Percentiles rank a stretch among this genome's conserved stretches.
phyloP scores from a whole-genome alignment of 2,329 filamentous ascomycete species.

The Myotisia sp. region DNA sequence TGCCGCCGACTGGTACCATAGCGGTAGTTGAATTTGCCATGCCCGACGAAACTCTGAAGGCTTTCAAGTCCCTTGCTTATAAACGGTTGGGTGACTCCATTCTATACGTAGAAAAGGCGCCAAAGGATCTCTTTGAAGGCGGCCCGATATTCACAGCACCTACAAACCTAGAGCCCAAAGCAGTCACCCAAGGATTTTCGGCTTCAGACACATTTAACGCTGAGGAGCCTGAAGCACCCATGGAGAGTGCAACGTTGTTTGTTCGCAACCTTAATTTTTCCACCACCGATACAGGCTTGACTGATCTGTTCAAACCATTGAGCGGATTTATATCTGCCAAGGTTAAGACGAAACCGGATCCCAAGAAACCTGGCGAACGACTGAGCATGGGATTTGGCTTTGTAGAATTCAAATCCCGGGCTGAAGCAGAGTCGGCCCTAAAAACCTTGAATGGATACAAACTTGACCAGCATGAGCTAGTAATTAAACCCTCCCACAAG shows the following conservation, averaged over 20 bases:
- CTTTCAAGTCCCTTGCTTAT: conserved; percentile 76
- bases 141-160: conserved; percentile 22
- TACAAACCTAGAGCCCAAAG: conserved; percentile 18
- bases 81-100: conserved; percentile 81
- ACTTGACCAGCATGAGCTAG: conserved; percentile 74
- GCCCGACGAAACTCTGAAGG: conserved; percentile 62
- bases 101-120: conserved; percentile 85
- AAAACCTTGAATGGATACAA: conserved; percentile 76
- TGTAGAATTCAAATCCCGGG: conserved; percentile 67
- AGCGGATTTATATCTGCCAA: conserved; percentile 78
- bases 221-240: conserved; percentile 22
- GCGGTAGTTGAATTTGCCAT: conserved; percentile 83
- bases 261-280: conserved; percentile 88
- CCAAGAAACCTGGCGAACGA: conserved; percentile 75
- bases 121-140: conserved; percentile 57
- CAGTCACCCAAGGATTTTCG: conserved; percentile 28
- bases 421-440: conserved; percentile 64
- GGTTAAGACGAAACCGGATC: conserved; percentile 85
- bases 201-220: conserved; percentile 28
- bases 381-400: conserved; percentile 98
- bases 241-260: conserved; percentile 69
- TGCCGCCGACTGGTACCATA: conserved; percentile 86
- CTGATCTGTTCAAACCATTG: conserved; percentile 62
- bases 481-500: conserved; percentile 76
- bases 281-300: conserved; percentile 63